A percentile compares a stretch with the other conserved stretches of the same genome.
Conservation (phyloP, 768 basidiomycete species). For the Boletus bicolor region DNA sequence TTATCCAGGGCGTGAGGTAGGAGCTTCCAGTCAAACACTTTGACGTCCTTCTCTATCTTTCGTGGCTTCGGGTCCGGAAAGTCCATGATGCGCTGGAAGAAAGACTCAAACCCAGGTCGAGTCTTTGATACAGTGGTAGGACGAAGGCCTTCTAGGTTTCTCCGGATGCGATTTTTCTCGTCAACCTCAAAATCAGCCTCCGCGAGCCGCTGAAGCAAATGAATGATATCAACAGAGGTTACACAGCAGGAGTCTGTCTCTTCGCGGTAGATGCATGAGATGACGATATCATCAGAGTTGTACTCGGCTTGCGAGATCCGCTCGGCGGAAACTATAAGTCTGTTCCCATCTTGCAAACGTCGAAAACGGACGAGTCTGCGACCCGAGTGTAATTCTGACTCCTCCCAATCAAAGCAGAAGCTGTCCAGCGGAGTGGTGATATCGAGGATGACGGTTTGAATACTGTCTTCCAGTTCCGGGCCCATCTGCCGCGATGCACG, state of each 20-base stretch:
- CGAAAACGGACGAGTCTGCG: conserved; percentile 87
- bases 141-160: conserved; percentile 90
- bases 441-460: conserved; percentile 58
- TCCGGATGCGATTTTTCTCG: conserved; percentile 94
- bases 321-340: conserved; percentile 76
- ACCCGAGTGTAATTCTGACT: conserved; percentile 62
- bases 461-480: conserved; percentile 39
- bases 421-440: conserved; percentile 54
- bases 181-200: conserved; percentile 83
- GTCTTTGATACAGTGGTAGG: conserved; percentile 90
- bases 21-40: conserved; percentile 75
- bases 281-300: conserved; percentile 69
- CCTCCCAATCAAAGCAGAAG: conserved; percentile 57
- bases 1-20: conserved; percentile 74
- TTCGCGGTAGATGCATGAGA: conserved; percentile 92
- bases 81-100: conserved; percentile 96
- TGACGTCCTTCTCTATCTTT: conserved; percentile 97
- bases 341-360: conserved; percentile 72
- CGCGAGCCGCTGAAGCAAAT: conserved; percentile 76
- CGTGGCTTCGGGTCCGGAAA: conserved; percentile 92
- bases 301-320: conserved; percentile 73
- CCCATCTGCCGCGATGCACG: conserved; percentile 21
- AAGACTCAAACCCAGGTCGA: conserved; percentile 73
- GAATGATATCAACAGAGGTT: conserved; percentile 95
- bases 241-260: conserved; percentile 77